Base-by-base conservation (phyloP, 805 yeast species). In the Tetrapisispora iriomotensis region DNA sequence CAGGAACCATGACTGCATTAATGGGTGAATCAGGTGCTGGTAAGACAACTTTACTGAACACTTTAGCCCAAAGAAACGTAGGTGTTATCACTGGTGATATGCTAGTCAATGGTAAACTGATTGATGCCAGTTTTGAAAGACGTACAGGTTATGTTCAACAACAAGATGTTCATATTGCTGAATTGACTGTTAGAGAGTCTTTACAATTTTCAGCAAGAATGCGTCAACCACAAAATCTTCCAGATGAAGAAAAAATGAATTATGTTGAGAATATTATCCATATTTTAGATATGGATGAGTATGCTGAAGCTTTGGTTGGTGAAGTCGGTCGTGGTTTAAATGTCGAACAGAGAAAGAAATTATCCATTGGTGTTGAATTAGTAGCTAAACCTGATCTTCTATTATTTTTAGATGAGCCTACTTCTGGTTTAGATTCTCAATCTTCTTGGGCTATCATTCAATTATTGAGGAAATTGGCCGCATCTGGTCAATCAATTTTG, bases 1-100 rank as follows among this genome's bases (percentile, higher is more conserved):
- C 81, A 2, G 81, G 80, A 33, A 77, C 54, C 65, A 55, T 74
- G 50, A 75, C 79, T 18, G 80, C 80, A 4, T 57, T 75, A 31
- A 75, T 74, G 77, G 81, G 81, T 42, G 79, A 72, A 49, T 72
- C 79, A 2, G 81, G 81, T 46, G 80, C 80, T 15, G 81, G 80
- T 50, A 75, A 75, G 53, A 75, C 80, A 0, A 75, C 81, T 5
- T 56, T 75, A 37, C 61, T 75, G 42, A 74, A 75, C 49, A 69
- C 70, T 25, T 55, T 75, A 43, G 70, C 77, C 33, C 71, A 69
- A 50, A 62, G 81, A 51, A 70, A 70, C 36, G 60, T 66, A 39
- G 80, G 79, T 45, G 67, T 71, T 36, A 62, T 74, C 21, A 70
- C 77, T 9, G 79, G 80, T 46, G 76, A 69, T 43, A 68, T 72